Evolutionary conservation across 2,329 filamentous ascomycete species (phyloP), one percentile per base, ranked within the genome.

Genomic region (Aspergillus fumigatus): DNA sequence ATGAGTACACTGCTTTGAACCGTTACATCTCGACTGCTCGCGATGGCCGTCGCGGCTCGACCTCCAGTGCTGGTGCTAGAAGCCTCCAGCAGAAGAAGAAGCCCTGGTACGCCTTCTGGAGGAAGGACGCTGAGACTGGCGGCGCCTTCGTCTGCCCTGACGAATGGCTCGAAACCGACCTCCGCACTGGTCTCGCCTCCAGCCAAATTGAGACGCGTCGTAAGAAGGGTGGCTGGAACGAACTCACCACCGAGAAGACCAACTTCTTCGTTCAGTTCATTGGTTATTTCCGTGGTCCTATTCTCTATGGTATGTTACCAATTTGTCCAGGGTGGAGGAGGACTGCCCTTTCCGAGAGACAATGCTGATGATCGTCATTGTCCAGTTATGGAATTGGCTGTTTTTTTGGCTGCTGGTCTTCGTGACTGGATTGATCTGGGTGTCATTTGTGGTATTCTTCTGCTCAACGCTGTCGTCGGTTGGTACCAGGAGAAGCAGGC

Each of bases 401-500:
- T 88, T 68, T 76, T 89, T 53, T 80, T 91, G 67, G 87, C 88
- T 65, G 85, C 85, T 70, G 88, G 87, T 82, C 85, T 91, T 62
- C 81, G 82, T 72, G 86, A 89, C 76, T 90, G 87, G 87, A 82
- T 89, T 62, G 88, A 91, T 78, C 82, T 90, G 65, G 87, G 87
- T 82, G 86, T 91, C 73, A 90, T 90, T 72, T 84, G 87, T 67
- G 88, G 83, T 79, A 90, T 91, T 74, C 78, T 91, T 55, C 66
- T 87, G 70, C 85, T 91, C 61, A 91, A 91, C 78, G 88, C 88
- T 63, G 77, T 86, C 62, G 88, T 90, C 73, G 88, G 88, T 79
- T 90, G 87, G 84, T 90, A 90, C 74, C 88, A 90, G 74, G 88
- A 90, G 77, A 90, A 90, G 79, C 87, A 90, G 76, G 88, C 88